Evolutionary conservation across 176 grass and related monocot species (phyloP), one percentile per base, ranked within the genome.

Genomic region (Phoenix dactylifera): DNA sequence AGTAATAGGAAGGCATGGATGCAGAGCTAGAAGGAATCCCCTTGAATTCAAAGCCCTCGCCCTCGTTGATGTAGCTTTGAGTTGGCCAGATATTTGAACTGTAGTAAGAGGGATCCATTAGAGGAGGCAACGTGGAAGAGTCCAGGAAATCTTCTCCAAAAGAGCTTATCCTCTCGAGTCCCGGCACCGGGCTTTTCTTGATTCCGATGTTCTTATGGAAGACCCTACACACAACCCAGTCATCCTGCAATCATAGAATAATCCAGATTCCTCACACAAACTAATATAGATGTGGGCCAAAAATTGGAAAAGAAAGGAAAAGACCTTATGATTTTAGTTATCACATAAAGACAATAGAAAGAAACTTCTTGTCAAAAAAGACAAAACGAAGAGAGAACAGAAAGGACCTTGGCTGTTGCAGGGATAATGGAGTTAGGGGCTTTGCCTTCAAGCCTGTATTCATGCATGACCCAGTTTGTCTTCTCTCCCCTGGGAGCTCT

Each of bases 381-480:
- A 39, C 6, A 39, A 39, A 12, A 39, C 6, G 9, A 39, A 54
- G 26, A 22, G 51, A 1, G 5, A 14, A 10, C 20, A 35, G 4
- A 22, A 7, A 39, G 23, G 51, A 90, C 94, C 94, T 93, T 89
- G 51, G 79, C 51, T 49, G 88, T 81, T 61, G 64, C 76, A 25
- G 73, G 74, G 74, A 88, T 70, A 58, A 51, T 57, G 49, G 67
- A 23, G 49, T 75, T 70, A 6, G 82, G 73, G 10, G 78, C 50
- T 67, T 62, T 88, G 60, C 88, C 94, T 39, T 98, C 88, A 4
- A 93, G 88, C 26, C 94, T 84, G 53, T 70, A 98, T 53, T 98
- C 94, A 61, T 98, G 88, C 85, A 98, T 98, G 49, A 98, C 85
- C 94, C 94, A 98, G 9, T 81, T 83, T 22, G 84, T 74, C 79